phyloP scores from a whole-genome alignment of 495 filamentous ascomycete genomes.

The Durotheca rogersii region DNA sequence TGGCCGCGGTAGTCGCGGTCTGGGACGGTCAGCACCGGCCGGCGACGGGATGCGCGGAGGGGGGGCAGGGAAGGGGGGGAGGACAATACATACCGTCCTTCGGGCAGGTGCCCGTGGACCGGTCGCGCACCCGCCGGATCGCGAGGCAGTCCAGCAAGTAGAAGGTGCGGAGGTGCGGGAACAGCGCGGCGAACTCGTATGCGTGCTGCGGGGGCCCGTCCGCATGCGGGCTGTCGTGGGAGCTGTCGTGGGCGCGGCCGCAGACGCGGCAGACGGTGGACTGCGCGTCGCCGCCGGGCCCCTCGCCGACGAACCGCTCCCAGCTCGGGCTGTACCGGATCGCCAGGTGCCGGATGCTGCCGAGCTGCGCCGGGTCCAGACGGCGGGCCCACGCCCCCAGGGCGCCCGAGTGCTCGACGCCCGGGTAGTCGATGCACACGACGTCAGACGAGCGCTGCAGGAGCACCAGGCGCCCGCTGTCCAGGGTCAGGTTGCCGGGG shows the following conservation, averaged over 20 bases:
- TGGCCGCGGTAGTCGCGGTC: slow-evolving; percentile 8
- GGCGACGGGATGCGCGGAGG: no score
- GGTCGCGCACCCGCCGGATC: slow-evolving; percentile 24
- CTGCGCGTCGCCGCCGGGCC: no score
- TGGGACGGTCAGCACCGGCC: no score
- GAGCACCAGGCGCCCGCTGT: slow-evolving; percentile 29
- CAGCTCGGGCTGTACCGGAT: slow-evolving; percentile 36
- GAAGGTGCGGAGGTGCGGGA: slow-evolving; percentile 36
- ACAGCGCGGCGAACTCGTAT: slow-evolving; percentile 36
- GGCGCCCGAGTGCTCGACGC: slow-evolving; percentile 11
- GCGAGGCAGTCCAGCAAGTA: slow-evolving; percentile 39
- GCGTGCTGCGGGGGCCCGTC: slow-evolving; percentile 32
- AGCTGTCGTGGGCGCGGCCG: slow-evolving; percentile 22
- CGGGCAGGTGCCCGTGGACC: slow-evolving; percentile 6
- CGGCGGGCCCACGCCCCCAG: slow-evolving; percentile 26
- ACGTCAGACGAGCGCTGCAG: slow-evolving; percentile 31
- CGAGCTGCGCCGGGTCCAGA: slow-evolving; percentile 31
- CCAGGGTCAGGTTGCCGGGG: slow-evolving; percentile 24
- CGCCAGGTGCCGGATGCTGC: slow-evolving; percentile 32
- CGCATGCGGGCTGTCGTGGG: slow-evolving; percentile 1
- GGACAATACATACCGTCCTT: slow-evolving; percentile 27
- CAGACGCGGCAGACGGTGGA: slow-evolving; percentile 33
- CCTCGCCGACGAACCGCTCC: no score
- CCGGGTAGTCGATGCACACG: slow-evolving; percentile 36
- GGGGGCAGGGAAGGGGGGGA: no score